Percentiles rank a stretch among this genome's conserved stretches.
Conservation (phyloP, 2,329 filamentous ascomycete genomes). For the Fusarium graminum region DNA sequence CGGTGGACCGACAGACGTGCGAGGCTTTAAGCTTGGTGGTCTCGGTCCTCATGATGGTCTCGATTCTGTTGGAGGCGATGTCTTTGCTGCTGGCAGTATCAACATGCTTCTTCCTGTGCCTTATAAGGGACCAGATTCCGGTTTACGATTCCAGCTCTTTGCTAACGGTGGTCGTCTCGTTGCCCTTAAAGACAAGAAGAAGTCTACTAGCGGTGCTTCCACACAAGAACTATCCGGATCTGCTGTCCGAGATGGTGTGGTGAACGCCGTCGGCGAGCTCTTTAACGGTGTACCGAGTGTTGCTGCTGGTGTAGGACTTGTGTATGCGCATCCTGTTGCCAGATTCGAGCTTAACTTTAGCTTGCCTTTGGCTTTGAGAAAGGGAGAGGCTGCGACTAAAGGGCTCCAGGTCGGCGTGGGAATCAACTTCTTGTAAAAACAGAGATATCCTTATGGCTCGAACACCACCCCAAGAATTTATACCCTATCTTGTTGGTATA, state of each 20-base stretch:
- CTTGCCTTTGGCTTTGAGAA: conserved; percentile 83
- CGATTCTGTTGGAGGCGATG: conserved; percentile 90
- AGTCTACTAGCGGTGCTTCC: conserved; percentile 57
- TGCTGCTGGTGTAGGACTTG: conserved; percentile 87
- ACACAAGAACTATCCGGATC: conserved; percentile 54
- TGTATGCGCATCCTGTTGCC: conserved; percentile 94
- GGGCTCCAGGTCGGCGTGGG: conserved; percentile 96
- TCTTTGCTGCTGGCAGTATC: conserved; percentile 90
- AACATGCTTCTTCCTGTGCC: conserved; percentile 90
- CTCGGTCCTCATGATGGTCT: conserved; percentile 87
- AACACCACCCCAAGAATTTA: conserved; percentile 32
- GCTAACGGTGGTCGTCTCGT: conserved; percentile 90
- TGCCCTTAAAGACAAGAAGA: conserved; percentile 73
- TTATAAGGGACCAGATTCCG: conserved; percentile 82
- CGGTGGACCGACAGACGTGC: conserved; percentile 92
- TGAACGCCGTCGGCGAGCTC: conserved; percentile 76
- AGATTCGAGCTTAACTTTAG: conserved; percentile 97
- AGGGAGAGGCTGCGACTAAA: conserved; percentile 89
- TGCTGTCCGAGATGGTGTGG: conserved; percentile 67
- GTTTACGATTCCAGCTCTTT: conserved; percentile 89
- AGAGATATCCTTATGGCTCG: conserved; percentile 37
- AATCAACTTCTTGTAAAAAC: conserved; percentile 86
- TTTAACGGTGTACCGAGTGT: conserved; percentile 83
- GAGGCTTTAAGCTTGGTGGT: conserved; percentile 90
- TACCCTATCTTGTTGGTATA: conserved; percentile 1